Evolutionary conservation across 106 monocot genomes (phyloP).

Genomic region (Dendrobium chrysotoxum): DNA sequence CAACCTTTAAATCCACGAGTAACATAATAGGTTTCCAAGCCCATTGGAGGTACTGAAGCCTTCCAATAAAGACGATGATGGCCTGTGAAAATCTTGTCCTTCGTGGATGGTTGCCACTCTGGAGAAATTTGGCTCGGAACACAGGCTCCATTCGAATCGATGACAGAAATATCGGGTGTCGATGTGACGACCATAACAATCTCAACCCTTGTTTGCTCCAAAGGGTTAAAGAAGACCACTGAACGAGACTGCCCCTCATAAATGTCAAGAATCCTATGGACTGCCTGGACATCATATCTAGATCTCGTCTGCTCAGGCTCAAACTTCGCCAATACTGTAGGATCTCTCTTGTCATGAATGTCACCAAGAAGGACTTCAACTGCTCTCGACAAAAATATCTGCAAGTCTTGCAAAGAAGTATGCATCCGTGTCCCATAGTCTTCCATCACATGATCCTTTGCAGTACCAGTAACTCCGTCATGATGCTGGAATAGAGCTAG

Average conservation of each 20-base stretch:
- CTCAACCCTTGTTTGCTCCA: constrained; percentile 83
- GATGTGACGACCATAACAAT: constrained; percentile 77
- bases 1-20: constrained; percentile 41
- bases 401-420: constrained; percentile 75
- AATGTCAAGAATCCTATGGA: constrained; percentile 56
- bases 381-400: constrained; percentile 80
- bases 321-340: constrained; percentile 41
- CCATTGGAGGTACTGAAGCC: constrained; percentile 86
- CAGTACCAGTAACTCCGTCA: constrained; percentile 95
- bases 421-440: constrained; percentile 94
- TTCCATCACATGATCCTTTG: constrained; percentile 82
- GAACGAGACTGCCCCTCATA: constrained; percentile 30
- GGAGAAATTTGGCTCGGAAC: constrained; percentile 82
- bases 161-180: constrained; percentile 56
- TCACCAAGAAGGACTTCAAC: constrained; percentile 65
- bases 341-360: constrained; percentile 65
- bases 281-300: constrained; percentile 81
- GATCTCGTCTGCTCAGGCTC: constrained; percentile 81
- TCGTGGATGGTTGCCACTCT: constrained; percentile 51
- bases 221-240: constrained; percentile 74
- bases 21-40: constrained; percentile 83
- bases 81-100: constrained; percentile 36
- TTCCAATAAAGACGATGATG: constrained; percentile 88
- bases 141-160: constrained; percentile 62
- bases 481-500: constrained; percentile 98